These are phyloP conservation scores for Daucus carota DNA, from an alignment of 129 eudicot genomes.

Conservation along the genomic window DH1_v3.0 NC_030383.2:2429501-2430000, in stretches of 20 bases:
- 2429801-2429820: constrained; percentile 87
- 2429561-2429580: neutral
- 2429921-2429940: neutral
- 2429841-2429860: constrained; percentile 8
- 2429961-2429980: neutral
- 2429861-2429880: neutral
- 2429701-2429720: constrained; percentile 75
- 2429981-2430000: neutral
- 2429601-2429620: neutral
- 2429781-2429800: constrained; percentile 83
- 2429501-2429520: constrained; percentile 80
- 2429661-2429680: constrained; percentile 89
- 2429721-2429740: constrained; percentile 78
- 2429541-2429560: neutral
- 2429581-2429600: neutral
- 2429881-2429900: neutral
- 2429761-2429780: constrained; percentile 78
- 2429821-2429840: constrained; percentile 75
- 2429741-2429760: constrained; percentile 83
- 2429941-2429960: neutral
- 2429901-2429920: neutral
- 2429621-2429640: neutral
- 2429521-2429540: constrained; percentile 71
- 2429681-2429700: constrained; percentile 95
- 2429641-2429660: constrained; percentile 54